A percentile compares a stretch with the other conserved stretches of the same genome.
Conservation (phyloP, 495 filamentous ascomycete genomes). For the Lepraria neglecta region DNA sequence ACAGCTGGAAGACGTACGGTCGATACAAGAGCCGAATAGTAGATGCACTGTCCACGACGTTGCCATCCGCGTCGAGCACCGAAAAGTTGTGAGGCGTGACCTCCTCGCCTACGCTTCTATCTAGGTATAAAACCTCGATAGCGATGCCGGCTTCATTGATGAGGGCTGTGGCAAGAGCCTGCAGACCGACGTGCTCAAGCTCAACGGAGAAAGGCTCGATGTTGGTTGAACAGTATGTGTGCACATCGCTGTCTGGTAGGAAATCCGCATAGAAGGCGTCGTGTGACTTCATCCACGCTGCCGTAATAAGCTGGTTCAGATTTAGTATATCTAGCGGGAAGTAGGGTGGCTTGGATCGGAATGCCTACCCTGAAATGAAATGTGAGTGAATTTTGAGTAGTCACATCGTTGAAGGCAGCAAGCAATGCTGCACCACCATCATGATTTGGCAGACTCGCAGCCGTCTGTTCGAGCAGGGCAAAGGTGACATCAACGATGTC, state of each 20-base stretch:
- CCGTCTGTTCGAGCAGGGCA: conserved; percentile 54
- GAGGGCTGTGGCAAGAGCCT: conserved; percentile 68
- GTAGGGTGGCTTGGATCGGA: not conserved
- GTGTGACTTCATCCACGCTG: conserved; percentile 78
- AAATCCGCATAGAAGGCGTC: conserved; percentile 63
- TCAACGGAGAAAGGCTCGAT: conserved; percentile 73
- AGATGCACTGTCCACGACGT: conserved; percentile 35
- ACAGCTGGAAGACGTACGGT: conserved; percentile 48
- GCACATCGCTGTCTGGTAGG: conserved; percentile 53
- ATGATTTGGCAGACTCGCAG: conserved; percentile 44
- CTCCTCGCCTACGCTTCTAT: conserved; percentile 72
- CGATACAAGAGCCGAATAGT: conserved; percentile 63
- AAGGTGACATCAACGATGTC: conserved; percentile 76
- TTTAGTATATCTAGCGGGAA: conserved; percentile 13
- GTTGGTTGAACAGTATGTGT: conserved; percentile 60
- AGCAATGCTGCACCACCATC: conserved; percentile 57
- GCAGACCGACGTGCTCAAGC: conserved; percentile 82
- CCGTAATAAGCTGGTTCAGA: conserved; percentile 65
- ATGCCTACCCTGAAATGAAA: conserved; percentile 58
- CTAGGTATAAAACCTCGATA: conserved; percentile 85
- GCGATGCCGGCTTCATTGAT: conserved; percentile 73
- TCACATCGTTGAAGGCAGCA: conserved; percentile 64
- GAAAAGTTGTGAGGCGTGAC: conserved; percentile 49
- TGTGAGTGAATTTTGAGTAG: conserved; percentile 56
- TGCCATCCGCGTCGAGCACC: conserved; percentile 43